Evolutionary conservation across 169 alveolate species (phyloP).

Genomic region (Eimeria necatrix): DNA sequence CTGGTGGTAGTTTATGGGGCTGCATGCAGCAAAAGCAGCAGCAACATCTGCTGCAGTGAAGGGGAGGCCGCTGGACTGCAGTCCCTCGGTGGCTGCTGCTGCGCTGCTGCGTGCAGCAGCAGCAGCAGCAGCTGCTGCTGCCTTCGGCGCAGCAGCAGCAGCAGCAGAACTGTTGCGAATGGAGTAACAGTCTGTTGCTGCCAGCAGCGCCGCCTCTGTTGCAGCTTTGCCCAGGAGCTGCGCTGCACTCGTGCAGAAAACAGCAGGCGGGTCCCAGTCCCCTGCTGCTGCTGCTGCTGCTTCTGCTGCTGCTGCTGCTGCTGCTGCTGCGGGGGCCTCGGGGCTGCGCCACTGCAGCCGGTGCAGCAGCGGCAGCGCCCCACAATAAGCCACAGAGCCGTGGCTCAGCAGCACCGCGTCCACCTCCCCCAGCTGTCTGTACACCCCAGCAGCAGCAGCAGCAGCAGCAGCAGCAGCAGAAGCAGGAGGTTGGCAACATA

Average conservation of each 20-base stretch:
- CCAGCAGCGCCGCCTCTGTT: slow-evolving; percentile 33
- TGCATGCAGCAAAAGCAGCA: slow-evolving; percentile 59
- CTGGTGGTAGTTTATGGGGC: slow-evolving; percentile 18
- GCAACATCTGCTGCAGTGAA: slow-evolving; percentile 38
- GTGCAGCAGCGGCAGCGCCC: slow-evolving; percentile 35
- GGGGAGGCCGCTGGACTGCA: slow-evolving; percentile 30
- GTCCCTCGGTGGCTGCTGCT: slow-evolving; percentile 48
- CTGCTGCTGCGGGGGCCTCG: neutral
- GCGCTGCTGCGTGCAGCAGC: slow-evolving; percentile 9
- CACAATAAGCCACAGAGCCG: slow-evolving; percentile 24
- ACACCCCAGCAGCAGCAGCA: slow-evolving; percentile 13
- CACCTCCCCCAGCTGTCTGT: slow-evolving; percentile 45
- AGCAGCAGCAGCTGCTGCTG: slow-evolving; percentile 3
- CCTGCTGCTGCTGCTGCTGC: neutral
- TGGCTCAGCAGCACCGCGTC: slow-evolving; percentile 33
- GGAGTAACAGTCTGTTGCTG: slow-evolving; percentile 37
- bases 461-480: slow-evolving; percentile 55
- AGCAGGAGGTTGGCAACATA: too few relatives aligned
- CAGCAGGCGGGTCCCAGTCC: neutral
- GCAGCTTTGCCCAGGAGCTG: slow-evolving; percentile 29
- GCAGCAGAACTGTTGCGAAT: neutral
- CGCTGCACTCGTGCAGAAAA: slow-evolving; percentile 64
- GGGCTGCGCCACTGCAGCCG: slow-evolving; percentile 7
- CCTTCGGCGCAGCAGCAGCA: neutral
- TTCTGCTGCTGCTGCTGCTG: slow-evolving; percentile 54